These are phyloP conservation scores for Zygnema circumcarinatum DNA, from an alignment of 139 green algal species.

Conservation along the genomic window DNA sequence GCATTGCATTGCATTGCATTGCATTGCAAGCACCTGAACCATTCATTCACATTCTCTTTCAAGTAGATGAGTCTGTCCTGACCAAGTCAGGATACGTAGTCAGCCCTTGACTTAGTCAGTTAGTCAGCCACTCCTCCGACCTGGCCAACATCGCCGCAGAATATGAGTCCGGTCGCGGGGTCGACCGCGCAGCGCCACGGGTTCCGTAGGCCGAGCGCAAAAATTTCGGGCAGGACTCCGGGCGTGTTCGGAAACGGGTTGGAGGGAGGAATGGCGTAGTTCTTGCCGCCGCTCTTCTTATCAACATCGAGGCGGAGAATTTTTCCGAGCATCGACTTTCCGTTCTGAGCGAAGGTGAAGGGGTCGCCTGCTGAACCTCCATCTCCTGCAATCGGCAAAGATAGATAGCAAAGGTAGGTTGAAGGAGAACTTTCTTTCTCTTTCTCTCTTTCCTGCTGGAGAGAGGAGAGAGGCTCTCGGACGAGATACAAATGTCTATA, in stretches of 20 bases:
- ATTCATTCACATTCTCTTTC: too few species aligned
- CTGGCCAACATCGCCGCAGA: constrained; percentile 39
- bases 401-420: background rate
- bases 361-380: constrained; percentile 29
- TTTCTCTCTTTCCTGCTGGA: background rate
- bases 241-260: constrained; percentile 16
- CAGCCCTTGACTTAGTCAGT: too few species aligned
- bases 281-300: background rate
- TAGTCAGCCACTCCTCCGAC: background rate
- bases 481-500: too few species aligned
- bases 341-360: constrained; percentile 40
- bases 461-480: too few species aligned
- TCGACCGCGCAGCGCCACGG: constrained; percentile 22
- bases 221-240: constrained; percentile 14
- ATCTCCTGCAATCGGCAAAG: constrained; percentile 7
- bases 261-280: constrained; percentile 32
- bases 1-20: too few species aligned
- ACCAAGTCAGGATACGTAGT: too few species aligned
- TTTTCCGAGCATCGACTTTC: constrained; percentile 29
- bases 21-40: too few species aligned
- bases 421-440: background rate
- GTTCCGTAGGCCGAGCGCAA: constrained; percentile 30
- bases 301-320: constrained; percentile 44
- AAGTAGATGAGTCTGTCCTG: too few species aligned
- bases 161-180: background rate